A percentile compares a stretch with the other conserved stretches of the same genome.
Conservation (phyloP, 441 rosid species). For the Populus hybrid region DNA sequence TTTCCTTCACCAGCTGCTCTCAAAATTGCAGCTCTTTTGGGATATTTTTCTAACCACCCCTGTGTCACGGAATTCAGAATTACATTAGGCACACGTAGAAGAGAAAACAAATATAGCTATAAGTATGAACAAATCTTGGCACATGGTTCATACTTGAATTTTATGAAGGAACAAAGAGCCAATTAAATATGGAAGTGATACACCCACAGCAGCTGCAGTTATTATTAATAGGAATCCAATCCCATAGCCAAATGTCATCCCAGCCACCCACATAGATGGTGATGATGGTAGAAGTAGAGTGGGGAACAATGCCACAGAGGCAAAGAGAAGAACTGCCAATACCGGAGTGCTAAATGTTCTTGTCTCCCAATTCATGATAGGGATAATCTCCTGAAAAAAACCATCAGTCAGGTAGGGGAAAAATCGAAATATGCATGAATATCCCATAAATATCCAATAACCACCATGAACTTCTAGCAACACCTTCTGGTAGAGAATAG, state of each 20-base stretch:
- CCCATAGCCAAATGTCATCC: slow-evolving; percentile 94
- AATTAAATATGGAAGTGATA: slow-evolving; percentile 89
- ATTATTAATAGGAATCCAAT: slow-evolving; percentile 77
- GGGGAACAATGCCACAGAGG: slow-evolving; percentile 79
- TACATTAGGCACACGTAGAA: background rate
- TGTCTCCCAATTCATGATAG: slow-evolving; percentile 90
- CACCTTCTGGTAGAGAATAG: background rate
- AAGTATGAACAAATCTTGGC: background rate
- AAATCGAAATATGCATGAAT: background rate
- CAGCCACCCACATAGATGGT: slow-evolving; percentile 99
- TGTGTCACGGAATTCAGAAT: slow-evolving; percentile 22
- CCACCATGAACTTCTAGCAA: background rate
- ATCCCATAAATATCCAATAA: slow-evolving; percentile 6
- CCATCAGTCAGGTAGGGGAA: background rate
- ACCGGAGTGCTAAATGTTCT: slow-evolving; percentile 77
- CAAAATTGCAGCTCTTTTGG: slow-evolving; percentile 83
- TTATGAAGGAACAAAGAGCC: slow-evolving; percentile 75
- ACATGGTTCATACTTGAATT: slow-evolving; percentile 58
- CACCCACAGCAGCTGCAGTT: slow-evolving; percentile 59
- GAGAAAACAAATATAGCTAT: background rate
- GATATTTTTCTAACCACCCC: slow-evolving; percentile 94
- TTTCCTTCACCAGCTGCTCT: slow-evolving; percentile 92
- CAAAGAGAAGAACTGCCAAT: slow-evolving; percentile 64
- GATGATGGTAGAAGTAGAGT: slow-evolving; percentile 73
- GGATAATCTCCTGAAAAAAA: slow-evolving; percentile 70